A percentile compares a stretch with the other conserved stretches of the same genome.
Conservation (phyloP, 768 basidiomycete species). For the Cystobasidium ongulense region DNA sequence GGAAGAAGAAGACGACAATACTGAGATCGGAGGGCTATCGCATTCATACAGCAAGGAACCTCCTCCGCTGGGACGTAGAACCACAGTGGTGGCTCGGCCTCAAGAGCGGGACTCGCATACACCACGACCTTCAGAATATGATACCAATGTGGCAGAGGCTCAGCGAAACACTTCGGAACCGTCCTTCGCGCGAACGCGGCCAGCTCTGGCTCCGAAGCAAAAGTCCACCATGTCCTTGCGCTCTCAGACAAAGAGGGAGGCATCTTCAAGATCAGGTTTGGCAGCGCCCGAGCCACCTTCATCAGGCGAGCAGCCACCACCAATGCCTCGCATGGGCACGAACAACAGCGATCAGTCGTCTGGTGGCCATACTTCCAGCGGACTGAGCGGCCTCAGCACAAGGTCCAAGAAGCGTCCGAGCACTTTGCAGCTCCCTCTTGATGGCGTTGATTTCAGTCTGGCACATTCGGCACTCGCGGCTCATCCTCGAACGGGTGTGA, state of each 20-base stretch:
- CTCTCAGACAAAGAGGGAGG: background rate
- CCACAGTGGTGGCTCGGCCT: background rate
- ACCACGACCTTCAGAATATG: background rate
- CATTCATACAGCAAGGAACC: background rate
- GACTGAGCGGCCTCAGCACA: background rate
- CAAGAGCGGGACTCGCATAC: background rate
- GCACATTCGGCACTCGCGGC: constrained; percentile 29
- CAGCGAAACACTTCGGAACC: background rate
- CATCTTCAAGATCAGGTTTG: background rate
- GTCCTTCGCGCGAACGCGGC: background rate
- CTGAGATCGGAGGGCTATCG: no score
- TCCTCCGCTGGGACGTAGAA: background rate
- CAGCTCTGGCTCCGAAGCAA: background rate
- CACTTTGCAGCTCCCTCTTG: background rate
- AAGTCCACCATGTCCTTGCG: background rate
- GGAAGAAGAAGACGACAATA: no score
- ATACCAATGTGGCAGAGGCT: background rate
- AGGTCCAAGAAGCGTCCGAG: background rate
- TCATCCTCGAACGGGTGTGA: constrained; percentile 35
- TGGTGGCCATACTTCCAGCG: background rate
- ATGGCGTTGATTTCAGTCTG: background rate
- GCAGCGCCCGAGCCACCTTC: background rate
- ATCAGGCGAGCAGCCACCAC: background rate
- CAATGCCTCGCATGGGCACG: background rate
- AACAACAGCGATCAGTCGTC: background rate